Evolutionary conservation across 257 asterid species (phyloP), one percentile per base, ranked within the genome.

Genomic region (Scutellaria baicalensis): DNA sequence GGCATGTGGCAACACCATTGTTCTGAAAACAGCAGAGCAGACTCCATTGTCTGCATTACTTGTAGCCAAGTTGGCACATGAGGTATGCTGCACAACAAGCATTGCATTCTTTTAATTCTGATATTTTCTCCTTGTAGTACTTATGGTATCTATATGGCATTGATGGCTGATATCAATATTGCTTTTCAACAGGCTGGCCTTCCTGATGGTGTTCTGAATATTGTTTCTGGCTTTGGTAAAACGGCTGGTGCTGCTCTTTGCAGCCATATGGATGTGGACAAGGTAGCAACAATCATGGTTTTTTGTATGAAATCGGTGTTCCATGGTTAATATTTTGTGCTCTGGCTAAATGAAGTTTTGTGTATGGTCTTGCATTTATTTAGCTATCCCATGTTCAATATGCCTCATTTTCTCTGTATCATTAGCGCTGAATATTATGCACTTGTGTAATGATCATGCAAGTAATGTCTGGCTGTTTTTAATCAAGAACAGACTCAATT

Each of bases 211-310:
- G 99, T 88, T 73, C 64, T 94, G 74, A 94, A 94, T 78, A 75
- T 94, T 57, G 84, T 94, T 71, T 82, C 99, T 62, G 99, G 97
- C 62, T 94, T 81, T 71, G 99, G 98, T 70, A 87, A 93, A 1
- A 89, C 92, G 3, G 99, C 96, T 75, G 99, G 99, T 73, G 95
- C 92, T 49, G 86, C 99, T 71, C 99, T 94, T 66, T 86, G 95
- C 82, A 79, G 84, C 74, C 99, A 94, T 81, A 94, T 91, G 99
- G 95, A 91, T 66, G 99, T 94, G 75, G 99, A 94, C 83, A 89
- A 94, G 97, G 99, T 94, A 83, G 49, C 8, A 9, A 70, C 9
- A 11, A 45, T 63, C 18, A 55, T 38, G 48, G 54, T 14, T 35
- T 54, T 77, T 16, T 35, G 12, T 9, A 52, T 43, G 18, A 21